Evolutionary conservation across 2,329 filamentous ascomycete genomes (phyloP).

Genomic region (Myriosclerotinia scirpicola): DNA sequence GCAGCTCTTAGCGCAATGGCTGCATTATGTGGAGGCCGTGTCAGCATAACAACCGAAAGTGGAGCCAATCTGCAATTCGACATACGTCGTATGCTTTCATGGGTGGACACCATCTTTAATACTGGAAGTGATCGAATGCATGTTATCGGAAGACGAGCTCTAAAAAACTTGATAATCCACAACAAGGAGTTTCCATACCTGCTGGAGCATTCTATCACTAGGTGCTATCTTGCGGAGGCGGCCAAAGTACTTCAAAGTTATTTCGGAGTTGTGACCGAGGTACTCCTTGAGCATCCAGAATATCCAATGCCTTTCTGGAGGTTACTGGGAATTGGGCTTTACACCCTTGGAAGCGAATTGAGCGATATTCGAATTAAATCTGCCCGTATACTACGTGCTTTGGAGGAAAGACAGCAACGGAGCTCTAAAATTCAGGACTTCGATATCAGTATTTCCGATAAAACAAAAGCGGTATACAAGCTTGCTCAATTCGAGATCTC

Average conservation of each 20-base stretch:
- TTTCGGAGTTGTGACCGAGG: conserved; percentile 86
- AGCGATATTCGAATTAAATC: conserved; percentile 88
- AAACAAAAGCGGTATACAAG: conserved; percentile 97
- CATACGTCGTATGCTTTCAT: conserved; percentile 85
- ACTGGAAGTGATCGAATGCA: conserved; percentile 91
- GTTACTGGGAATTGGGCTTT: conserved; percentile 81
- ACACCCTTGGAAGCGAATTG: conserved; percentile 88
- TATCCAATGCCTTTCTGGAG: conserved; percentile 90
- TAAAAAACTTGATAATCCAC: conserved; percentile 86
- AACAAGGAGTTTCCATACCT: conserved; percentile 86
- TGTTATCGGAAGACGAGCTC: conserved; percentile 79
- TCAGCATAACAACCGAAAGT: conserved; percentile 85
- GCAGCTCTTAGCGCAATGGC: conserved; percentile 96
- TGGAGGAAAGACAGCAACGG: conserved; percentile 80
- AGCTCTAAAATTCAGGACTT: conserved; percentile 95
- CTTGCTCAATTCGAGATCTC: conserved; percentile 96
- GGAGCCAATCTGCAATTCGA: conserved; percentile 89
- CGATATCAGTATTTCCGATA: conserved; percentile 97
- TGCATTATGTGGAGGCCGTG: conserved; percentile 79
- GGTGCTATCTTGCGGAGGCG: conserved; percentile 81
- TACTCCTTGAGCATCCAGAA: conserved; percentile 78
- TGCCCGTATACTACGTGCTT: conserved; percentile 71
- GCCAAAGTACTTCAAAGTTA: conserved; percentile 91
- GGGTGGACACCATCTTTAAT: conserved; percentile 94
- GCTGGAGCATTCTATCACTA: conserved; percentile 84